These are phyloP conservation scores for Umbilicus rupestris DNA, from an alignment of 164 flowering plant species.

Conservation along the genomic window DNA sequence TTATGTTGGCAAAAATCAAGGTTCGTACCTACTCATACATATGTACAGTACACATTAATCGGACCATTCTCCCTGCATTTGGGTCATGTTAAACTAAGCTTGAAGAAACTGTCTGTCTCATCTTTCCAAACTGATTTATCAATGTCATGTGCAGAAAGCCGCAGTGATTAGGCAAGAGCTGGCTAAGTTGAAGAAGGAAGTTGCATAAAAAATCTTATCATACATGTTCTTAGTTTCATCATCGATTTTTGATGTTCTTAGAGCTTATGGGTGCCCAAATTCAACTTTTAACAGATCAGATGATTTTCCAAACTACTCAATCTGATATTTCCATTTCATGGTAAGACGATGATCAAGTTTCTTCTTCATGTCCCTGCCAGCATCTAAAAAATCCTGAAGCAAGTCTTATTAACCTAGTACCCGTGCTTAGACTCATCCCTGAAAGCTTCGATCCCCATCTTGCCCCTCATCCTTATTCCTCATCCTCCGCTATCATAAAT, in stretches of 20 bases:
- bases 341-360: not conserved
- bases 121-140: no score
- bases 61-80: not conserved
- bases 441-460: not conserved
- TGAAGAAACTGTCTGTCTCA: no score
- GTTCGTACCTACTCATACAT: conserved; percentile 22
- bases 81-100: not conserved
- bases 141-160: conserved; percentile 69
- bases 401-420: not conserved
- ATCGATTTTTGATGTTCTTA: no score
- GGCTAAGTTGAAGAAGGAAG: conserved; percentile 59
- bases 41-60: no score
- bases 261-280: no score
- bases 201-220: not conserved
- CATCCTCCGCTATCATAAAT: not conserved
- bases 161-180: conserved; percentile 70
- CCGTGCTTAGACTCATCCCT: not conserved
- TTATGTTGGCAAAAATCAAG: conserved; percentile 84
- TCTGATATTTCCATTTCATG: not conserved
- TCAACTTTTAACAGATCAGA: no score
- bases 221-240: no score
- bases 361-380: not conserved
- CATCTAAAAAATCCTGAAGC: conserved; percentile 3
- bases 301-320: no score
- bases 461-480: not conserved